These are phyloP conservation scores for Golovinomyces cichoracearum DNA, from an alignment of 2,329 filamentous ascomycete species.

Conservation along the genomic window DNA sequence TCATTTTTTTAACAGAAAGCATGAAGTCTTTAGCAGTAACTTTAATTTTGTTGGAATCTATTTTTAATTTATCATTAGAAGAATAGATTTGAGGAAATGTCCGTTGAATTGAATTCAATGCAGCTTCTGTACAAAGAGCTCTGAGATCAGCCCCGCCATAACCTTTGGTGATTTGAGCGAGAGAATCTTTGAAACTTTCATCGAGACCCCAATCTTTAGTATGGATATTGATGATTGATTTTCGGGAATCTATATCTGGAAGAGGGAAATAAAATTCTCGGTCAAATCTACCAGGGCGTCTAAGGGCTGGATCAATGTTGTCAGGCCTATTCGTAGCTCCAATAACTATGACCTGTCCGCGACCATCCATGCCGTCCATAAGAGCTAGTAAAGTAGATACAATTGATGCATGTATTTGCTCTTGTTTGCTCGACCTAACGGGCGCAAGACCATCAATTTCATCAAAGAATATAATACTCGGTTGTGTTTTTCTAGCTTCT, in stretches of 20 bases:
- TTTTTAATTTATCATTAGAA: slow-evolving; percentile 67
- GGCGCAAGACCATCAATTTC: slow-evolving; percentile 94
- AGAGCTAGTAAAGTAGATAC: slow-evolving; percentile 78
- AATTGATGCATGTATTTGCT: slow-evolving; percentile 95
- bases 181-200: slow-evolving; percentile 50
- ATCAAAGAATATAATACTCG: slow-evolving; percentile 98
- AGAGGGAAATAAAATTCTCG: slow-evolving; percentile 95
- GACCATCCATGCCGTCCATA: slow-evolving; percentile 97
- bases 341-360: slow-evolving; percentile 93
- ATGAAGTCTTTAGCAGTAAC: slow-evolving; percentile 90
- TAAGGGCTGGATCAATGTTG: slow-evolving; percentile 85
- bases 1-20: slow-evolving; percentile 85
- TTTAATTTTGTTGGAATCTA: slow-evolving; percentile 60
- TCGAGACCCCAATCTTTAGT: slow-evolving; percentile 80
- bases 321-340: slow-evolving; percentile 95
- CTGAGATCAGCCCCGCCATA: slow-evolving; percentile 90
- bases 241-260: slow-evolving; percentile 53
- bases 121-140: slow-evolving; percentile 83
- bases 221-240: slow-evolving; percentile 80
- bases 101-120: slow-evolving; percentile 81
- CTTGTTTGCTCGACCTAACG: slow-evolving; percentile 89
- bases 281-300: slow-evolving; percentile 82
- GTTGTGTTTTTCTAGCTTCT: slow-evolving; percentile 81
- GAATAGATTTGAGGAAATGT: slow-evolving; percentile 92
- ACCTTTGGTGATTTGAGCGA: slow-evolving; percentile 77